These are phyloP conservation scores for Exophiala sp. DNA, from an alignment of 2,329 filamentous ascomycete species.

Conservation along the genomic window DNA sequence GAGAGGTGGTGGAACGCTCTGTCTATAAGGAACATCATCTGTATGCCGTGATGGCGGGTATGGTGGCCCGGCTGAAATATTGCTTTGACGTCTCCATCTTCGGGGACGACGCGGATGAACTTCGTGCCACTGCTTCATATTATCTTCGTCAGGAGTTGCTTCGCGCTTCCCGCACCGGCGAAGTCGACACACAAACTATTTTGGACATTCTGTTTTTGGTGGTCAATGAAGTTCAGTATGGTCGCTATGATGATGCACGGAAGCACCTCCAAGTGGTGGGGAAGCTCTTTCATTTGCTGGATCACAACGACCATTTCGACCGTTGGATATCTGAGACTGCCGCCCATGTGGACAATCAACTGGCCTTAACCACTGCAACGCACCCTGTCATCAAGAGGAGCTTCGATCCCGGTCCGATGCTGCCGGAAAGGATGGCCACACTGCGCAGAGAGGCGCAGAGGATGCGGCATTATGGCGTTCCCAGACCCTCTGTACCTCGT, in stretches of 20 bases:
- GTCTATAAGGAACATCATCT: conserved; percentile 23
- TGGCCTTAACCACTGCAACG: conserved; percentile 17
- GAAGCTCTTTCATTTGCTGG: conserved; percentile 20
- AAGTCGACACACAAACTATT: conserved; percentile 22
- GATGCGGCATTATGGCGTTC: conserved; percentile 12
- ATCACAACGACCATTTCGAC: conserved; percentile 18
- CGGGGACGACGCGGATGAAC: conserved; percentile 7
- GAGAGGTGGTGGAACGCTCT: conserved; percentile 18
- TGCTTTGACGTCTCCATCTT: conserved; percentile 8
- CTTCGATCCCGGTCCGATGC: conserved; percentile 24
- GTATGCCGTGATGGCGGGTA: conserved; percentile 21
- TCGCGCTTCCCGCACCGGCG: conserved; percentile 13
- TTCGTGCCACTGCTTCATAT: conserved; percentile 14
- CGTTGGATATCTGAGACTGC: conserved; percentile 25
- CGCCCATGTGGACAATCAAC: conserved; percentile 25
- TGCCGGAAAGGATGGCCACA: conserved; percentile 22
- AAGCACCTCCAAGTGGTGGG: conserved; percentile 20
- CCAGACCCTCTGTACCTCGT: conserved; percentile 9
- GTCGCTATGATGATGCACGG: conserved; percentile 17
- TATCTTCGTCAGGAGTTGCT: conserved; percentile 20
- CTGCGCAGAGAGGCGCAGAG: conserved; percentile 18
- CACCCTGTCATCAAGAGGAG: conserved; percentile 13
- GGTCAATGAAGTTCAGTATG: conserved; percentile 21
- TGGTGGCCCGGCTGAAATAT: conserved; percentile 21
- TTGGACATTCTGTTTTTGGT: conserved; percentile 21